Percentiles rank a stretch among this genome's conserved stretches.
These are phyloP conservation scores for Lonicera japonica DNA, from an alignment of 129 eudicot genomes.

Conservation along the genomic window DNA sequence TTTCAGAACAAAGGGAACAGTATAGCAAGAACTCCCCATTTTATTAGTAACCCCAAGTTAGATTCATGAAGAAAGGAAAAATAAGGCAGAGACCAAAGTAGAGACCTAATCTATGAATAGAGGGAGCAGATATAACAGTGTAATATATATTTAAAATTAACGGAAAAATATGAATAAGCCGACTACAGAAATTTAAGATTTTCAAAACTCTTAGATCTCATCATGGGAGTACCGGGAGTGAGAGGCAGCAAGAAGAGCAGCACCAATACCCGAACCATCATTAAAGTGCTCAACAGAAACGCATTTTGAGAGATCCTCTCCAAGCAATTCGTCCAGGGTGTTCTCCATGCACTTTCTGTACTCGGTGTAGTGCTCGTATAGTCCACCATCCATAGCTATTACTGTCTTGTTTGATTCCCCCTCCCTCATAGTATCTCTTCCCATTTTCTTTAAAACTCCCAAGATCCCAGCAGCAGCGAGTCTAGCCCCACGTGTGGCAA, in stretches of 20 bases:
- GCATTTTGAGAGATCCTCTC: conserved; percentile 32
- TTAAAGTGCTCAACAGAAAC: conserved; percentile 52
- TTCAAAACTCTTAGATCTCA: conserved; percentile 14
- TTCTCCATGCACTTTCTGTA: conserved; percentile 68
- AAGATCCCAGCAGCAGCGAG: conserved; percentile 74
- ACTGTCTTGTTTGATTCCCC: conserved; percentile 44
- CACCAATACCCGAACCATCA: conserved; percentile 91
- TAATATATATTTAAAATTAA: no score
- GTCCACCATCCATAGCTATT: conserved; percentile 90
- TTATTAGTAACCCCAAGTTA: background rate
- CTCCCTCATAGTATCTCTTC: conserved; percentile 43
- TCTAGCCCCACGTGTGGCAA: conserved; percentile 85
- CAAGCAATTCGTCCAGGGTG: conserved; percentile 62
- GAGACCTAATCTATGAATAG: background rate
- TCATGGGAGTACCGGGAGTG: conserved; percentile 53
- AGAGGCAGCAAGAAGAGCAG: conserved; percentile 95
- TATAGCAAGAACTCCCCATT: background rate
- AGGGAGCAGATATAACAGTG: background rate
- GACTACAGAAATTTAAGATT: background rate
- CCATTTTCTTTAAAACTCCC: conserved; percentile 72
- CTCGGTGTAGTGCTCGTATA: conserved; percentile 74
- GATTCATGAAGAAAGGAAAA: background rate
- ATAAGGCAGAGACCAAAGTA: background rate
- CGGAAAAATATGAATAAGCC: background rate
- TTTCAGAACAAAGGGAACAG: background rate